Conservation (phyloP, 352 stramenopile genomes). For the Phytophthora sp. region DNA sequence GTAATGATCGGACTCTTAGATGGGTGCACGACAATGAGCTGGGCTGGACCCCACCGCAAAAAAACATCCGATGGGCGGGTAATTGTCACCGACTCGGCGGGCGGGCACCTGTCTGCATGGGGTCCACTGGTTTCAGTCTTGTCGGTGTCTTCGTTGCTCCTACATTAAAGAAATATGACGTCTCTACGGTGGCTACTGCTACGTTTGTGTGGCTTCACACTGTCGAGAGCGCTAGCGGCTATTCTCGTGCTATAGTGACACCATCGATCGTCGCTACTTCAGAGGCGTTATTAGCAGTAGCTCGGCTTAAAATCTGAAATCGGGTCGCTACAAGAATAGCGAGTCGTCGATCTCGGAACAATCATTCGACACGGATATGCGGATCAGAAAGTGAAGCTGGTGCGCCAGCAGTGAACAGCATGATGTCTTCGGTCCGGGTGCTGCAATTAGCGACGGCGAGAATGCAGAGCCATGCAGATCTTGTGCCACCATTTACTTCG, state of each 20-base stretch:
- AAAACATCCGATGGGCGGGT: no score
- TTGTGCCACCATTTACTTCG: constrained; percentile 10
- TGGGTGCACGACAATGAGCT: neutral
- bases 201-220: no score
- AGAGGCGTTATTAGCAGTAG: neutral
- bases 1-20: no score
- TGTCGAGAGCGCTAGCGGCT: no score
- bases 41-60: neutral
- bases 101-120: no score
- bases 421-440: neutral
- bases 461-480: neutral
- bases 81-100: no score
- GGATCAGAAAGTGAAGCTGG: constrained; percentile 33
- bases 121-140: no score
- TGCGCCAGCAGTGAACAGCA: neutral
- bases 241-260: no score
- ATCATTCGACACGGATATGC: constrained; percentile 14
- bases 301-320: neutral
- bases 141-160: neutral
- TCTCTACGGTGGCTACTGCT: no score
- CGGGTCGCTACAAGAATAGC: constrained; percentile 6
- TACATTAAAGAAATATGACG: neutral
- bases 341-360: neutral
- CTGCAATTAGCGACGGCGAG: constrained; percentile 17
- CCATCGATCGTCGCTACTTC: neutral